Percentiles rank a stretch among this genome's conserved stretches.
These are phyloP conservation scores for Camellia oleifera DNA, from an alignment of 179 eudicot genomes.

Conservation along the genomic window DNA sequence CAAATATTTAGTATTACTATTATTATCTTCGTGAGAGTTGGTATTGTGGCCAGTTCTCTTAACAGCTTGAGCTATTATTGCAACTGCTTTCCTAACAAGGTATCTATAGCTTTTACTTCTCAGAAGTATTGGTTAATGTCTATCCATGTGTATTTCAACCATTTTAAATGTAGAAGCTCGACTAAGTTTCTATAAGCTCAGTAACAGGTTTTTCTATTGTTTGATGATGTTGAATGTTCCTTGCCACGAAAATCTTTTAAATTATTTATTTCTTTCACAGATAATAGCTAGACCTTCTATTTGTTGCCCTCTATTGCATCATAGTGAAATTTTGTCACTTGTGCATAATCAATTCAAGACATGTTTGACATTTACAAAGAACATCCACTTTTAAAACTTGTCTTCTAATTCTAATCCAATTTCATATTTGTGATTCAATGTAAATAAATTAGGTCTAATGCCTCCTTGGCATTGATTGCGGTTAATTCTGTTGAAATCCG, in stretches of 20 bases:
- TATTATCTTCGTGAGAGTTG: neutral
- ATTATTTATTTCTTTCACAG: neutral
- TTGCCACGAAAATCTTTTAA: neutral
- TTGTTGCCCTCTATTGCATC: neutral
- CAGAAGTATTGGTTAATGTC: neutral
- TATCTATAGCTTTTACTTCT: neutral
- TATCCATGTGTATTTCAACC: neutral
- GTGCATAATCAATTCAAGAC: neutral
- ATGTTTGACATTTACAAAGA: too few species aligned
- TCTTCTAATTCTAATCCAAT: neutral
- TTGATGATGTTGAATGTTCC: neutral
- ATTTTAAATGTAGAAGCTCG: neutral
- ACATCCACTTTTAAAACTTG: neutral
- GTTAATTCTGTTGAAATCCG: too few species aligned
- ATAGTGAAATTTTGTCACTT: neutral
- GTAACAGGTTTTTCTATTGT: neutral
- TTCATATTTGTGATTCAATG: neutral
- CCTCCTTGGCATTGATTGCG: too few species aligned
- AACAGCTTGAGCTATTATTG: neutral
- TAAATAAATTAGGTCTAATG: too few species aligned
- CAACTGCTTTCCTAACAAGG: neutral
- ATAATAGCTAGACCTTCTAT: neutral
- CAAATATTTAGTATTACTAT: neutral
- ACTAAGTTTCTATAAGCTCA: neutral
- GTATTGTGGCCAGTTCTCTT: neutral